A percentile compares a stretch with the other conserved stretches of the same genome.
Evolutionary conservation across 2,329 filamentous ascomycete genomes (phyloP).

Genomic region (Periglandula ipomoeae): DNA sequence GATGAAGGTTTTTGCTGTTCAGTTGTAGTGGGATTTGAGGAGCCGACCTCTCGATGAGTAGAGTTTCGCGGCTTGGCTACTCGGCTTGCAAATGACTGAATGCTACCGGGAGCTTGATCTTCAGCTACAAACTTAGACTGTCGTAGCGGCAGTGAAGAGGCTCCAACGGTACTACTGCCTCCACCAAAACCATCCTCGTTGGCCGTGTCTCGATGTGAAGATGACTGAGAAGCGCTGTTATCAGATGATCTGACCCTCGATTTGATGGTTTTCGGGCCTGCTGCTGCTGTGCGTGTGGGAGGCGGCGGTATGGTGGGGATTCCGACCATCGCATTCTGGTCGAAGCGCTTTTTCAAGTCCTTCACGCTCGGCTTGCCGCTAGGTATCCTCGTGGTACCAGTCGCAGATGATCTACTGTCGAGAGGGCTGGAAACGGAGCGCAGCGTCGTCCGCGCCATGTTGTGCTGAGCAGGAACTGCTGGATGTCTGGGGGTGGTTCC

Average conservation of each 20-base stretch:
- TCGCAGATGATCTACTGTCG: conserved; percentile 29
- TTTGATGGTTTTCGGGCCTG: conserved; percentile 1
- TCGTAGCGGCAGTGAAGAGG: conserved; percentile 27
- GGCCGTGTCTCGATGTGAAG: conserved; percentile 10
- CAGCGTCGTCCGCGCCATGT: conserved; percentile 30
- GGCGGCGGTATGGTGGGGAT: conserved; percentile 1
- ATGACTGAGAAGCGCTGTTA: background rate
- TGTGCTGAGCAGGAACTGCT: conserved; percentile 29
- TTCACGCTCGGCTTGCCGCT: conserved; percentile 59
- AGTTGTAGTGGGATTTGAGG: conserved; percentile 26
- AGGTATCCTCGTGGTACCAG: conserved; percentile 21
- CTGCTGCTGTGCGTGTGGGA: background rate
- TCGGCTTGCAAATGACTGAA: conserved; percentile 52
- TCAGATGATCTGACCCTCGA: conserved; percentile 1
- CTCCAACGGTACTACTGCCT: background rate
- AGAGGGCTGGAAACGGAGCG: conserved; percentile 50
- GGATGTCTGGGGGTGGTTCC: conserved; percentile 40
- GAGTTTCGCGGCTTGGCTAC: conserved; percentile 40
- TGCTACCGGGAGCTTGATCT: conserved; percentile 42
- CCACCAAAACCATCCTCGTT: background rate
- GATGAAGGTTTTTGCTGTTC: conserved; percentile 22
- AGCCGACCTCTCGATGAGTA: conserved; percentile 23
- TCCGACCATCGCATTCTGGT: conserved; percentile 39
- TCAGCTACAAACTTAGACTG: conserved; percentile 39
- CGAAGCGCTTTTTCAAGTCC: conserved; percentile 72